phyloP scores from a whole-genome alignment of 129 eudicot species.

The Pseudognaphalium luteoalbum region DNA sequence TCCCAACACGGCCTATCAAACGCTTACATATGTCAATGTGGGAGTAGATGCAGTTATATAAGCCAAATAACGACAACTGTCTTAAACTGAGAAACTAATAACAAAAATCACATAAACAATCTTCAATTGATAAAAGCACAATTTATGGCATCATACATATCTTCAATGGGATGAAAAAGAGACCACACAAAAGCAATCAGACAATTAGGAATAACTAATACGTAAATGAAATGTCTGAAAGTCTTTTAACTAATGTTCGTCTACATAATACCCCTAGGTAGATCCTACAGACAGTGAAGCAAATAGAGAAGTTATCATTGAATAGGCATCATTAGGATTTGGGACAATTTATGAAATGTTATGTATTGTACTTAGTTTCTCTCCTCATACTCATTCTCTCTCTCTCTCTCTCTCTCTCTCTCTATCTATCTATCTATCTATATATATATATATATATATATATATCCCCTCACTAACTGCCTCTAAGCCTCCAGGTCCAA shows the following conservation, averaged over 20 bases:
- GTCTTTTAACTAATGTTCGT: neutral
- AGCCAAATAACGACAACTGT: conserved; percentile 1
- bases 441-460: neutral
- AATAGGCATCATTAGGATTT: conserved; percentile 16
- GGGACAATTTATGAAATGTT: neutral
- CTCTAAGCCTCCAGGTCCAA: too few relatives aligned
- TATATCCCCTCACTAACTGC: neutral
- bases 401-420: too few relatives aligned
- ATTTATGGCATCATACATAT: neutral
- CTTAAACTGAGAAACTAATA: conserved; percentile 16
- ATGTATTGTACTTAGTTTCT: conserved; percentile 4
- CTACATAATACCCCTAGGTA: conserved; percentile 13
- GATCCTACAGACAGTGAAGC: neutral
- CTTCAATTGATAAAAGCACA: neutral
- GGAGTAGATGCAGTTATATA: conserved; percentile 18
- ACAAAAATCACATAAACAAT: neutral
- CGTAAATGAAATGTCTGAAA: neutral
- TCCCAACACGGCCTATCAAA: conserved; percentile 87
- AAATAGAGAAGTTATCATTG: conserved; percentile 8
- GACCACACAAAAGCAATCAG: neutral
- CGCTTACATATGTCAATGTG: conserved; percentile 18
- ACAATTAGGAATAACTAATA: neutral
- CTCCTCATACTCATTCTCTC: neutral
- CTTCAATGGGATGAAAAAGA: neutral
- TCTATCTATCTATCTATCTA: too few relatives aligned